phyloP scores from a whole-genome alignment of 2,329 filamentous ascomycete species.

The Fusarium sp. region DNA sequence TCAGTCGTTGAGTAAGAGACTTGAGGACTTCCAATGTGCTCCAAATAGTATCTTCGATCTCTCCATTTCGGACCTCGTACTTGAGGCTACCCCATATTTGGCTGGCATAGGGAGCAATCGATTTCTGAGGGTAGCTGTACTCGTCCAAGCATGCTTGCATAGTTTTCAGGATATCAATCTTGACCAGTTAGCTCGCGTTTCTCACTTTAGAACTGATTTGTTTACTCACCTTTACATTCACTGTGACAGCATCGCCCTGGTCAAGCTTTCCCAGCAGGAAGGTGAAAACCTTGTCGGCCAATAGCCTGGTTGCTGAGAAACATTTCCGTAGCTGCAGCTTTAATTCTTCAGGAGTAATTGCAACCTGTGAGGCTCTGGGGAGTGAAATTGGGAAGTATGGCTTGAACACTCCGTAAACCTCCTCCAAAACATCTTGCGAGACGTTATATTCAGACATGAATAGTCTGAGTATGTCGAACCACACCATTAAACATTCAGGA shows the following conservation, averaged over 20 bases:
- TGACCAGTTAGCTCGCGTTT: slow-evolving; percentile 16
- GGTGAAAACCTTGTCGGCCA: slow-evolving; percentile 61
- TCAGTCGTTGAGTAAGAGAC: slow-evolving; percentile 59
- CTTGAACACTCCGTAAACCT: slow-evolving; percentile 66
- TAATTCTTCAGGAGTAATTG: slow-evolving; percentile 66
- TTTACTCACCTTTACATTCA: slow-evolving; percentile 64
- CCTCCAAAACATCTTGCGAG: slow-evolving; percentile 59
- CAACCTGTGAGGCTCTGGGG: slow-evolving; percentile 60
- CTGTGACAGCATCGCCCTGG: slow-evolving; percentile 67
- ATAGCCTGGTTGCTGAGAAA: slow-evolving; percentile 61
- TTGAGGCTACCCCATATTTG: slow-evolving; percentile 70
- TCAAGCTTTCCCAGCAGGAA: slow-evolving; percentile 69
- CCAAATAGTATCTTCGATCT: slow-evolving; percentile 67
- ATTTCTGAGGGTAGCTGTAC: slow-evolving; percentile 60
- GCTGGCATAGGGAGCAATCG: slow-evolving; percentile 60
- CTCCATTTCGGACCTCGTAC: slow-evolving; percentile 71
- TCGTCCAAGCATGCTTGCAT: slow-evolving; percentile 64
- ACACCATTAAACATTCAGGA: slow-evolving; percentile 66
- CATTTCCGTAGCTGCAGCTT: slow-evolving; percentile 65
- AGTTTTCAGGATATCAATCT: slow-evolving; percentile 67
- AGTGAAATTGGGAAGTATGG: slow-evolving; percentile 71
- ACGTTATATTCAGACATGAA: slow-evolving; percentile 60
- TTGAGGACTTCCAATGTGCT: slow-evolving; percentile 66
- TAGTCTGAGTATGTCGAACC: slow-evolving; percentile 63
- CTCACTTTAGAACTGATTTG: accelerated